These are phyloP conservation scores for Arabidopsis suecica DNA, from an alignment of 345 rosid genomes.

Conservation along the genomic window DNA sequence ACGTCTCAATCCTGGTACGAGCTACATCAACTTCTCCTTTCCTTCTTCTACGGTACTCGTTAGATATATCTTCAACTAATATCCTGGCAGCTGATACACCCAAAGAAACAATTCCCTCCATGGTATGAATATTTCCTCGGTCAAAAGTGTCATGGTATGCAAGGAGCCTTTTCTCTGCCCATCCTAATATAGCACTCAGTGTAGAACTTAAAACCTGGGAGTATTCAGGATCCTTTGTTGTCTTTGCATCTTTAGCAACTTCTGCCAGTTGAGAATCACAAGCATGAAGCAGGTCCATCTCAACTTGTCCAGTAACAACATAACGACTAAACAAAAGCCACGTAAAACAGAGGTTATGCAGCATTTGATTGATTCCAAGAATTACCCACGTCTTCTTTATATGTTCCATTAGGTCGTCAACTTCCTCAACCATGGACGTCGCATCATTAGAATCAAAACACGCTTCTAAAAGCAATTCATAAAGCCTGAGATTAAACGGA, in stretches of 20 bases:
- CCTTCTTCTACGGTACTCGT: constrained; percentile 89
- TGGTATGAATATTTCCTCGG: constrained; percentile 65
- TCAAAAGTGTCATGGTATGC: constrained; percentile 96
- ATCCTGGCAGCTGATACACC: constrained; percentile 91
- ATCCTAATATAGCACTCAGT: constrained; percentile 81
- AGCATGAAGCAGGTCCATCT: constrained; percentile 76
- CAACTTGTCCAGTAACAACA: constrained; percentile 83
- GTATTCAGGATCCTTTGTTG: constrained; percentile 86
- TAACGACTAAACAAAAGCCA: constrained; percentile 92
- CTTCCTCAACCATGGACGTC: constrained; percentile 78
- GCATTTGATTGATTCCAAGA: constrained; percentile 84
- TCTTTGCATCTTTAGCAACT: constrained; percentile 94
- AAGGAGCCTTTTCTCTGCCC: constrained; percentile 98
- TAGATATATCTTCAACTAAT: constrained; percentile 93
- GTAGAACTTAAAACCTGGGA: constrained; percentile 84
- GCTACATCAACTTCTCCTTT: constrained; percentile 86
- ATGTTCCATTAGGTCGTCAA: constrained; percentile 95
- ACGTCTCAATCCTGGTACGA: constrained; percentile 84
- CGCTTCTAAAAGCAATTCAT: constrained; percentile 86
- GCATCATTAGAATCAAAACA: constrained; percentile 79
- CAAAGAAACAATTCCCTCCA: constrained; percentile 85
- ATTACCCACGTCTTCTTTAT: constrained; percentile 95
- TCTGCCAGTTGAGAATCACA: constrained; percentile 79
- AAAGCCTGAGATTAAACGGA: constrained; percentile 84
- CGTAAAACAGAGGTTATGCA: constrained; percentile 85